A percentile compares a stretch with the other conserved stretches of the same genome.
phyloP scores from a whole-genome alignment of 2,329 filamentous ascomycete species.

The Bipolaris cookei region DNA sequence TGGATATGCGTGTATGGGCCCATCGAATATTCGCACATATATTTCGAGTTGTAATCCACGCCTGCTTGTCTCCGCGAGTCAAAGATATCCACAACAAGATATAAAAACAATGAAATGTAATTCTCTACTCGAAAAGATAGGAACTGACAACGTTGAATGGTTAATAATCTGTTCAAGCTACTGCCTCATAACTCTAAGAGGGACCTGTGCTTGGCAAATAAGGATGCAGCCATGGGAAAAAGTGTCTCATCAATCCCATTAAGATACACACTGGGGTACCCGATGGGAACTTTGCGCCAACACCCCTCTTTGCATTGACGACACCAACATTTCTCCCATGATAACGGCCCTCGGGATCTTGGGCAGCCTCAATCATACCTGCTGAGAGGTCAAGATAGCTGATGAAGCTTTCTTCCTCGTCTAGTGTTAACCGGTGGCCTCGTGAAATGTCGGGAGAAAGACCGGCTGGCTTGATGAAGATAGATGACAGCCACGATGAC shows the following conservation, averaged over 20 bases:
- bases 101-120: no score
- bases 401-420: constrained; percentile 48
- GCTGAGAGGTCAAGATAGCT: constrained; percentile 55
- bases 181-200: no score
- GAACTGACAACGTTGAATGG: no score
- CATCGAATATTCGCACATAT: no score
- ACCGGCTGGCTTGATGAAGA: constrained; percentile 54
- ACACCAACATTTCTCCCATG: constrained; percentile 34
- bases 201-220: constrained; percentile 37
- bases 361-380: constrained; percentile 58
- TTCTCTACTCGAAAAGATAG: no score
- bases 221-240: constrained; percentile 43
- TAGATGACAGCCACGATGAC: constrained; percentile 48
- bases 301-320: constrained; percentile 38
- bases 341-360: constrained; percentile 26
- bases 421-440: constrained; percentile 52
- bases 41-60: no score
- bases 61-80: no score
- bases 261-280: constrained; percentile 45
- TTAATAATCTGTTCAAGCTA: no score
- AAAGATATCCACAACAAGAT: no score
- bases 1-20: no score
- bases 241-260: constrained; percentile 43
- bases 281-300: constrained; percentile 43
- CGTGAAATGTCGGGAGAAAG: constrained; percentile 46